Percentiles rank a stretch among this genome's conserved stretches.
phyloP scores from a whole-genome alignment of 2,329 filamentous ascomycete species.

The Pseudogymnoascus sp. region DNA sequence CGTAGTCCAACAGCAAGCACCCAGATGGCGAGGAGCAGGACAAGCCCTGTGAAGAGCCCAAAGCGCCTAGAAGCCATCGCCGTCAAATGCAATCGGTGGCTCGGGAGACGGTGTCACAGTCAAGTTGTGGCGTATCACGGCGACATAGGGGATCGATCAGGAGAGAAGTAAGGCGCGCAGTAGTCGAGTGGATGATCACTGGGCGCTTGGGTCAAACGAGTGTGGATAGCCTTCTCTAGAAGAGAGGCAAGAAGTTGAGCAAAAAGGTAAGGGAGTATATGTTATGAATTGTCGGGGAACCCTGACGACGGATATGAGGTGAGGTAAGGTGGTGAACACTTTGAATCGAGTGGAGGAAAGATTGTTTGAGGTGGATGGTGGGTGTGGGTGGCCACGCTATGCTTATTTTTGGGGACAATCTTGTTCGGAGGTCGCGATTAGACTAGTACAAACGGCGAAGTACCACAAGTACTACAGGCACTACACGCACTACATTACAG shows the following conservation, averaged over 20 bases:
- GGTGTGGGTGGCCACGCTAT: background rate
- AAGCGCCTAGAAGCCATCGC: constrained; percentile 7
- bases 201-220: background rate
- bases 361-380: constrained; percentile 1
- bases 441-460: constrained; percentile 1
- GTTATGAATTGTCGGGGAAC: background rate
- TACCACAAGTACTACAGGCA: background rate
- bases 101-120: constrained; percentile 5
- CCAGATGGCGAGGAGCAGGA: constrained; percentile 3
- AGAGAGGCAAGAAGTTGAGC: background rate
- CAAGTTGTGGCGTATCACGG: constrained; percentile 7
- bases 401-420: constrained; percentile 3
- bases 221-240: background rate
- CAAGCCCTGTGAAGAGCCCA: constrained; percentile 2
- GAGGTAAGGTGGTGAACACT: background rate
- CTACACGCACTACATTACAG: background rate
- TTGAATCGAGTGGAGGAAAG: background rate
- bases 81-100: constrained; percentile 6
- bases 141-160: constrained; percentile 8
- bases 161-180: background rate
- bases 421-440: constrained; percentile 5
- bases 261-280: background rate
- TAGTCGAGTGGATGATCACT: background rate
- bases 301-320: background rate
- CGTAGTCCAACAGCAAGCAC: background rate